Base-by-base conservation (phyloP, 345 rosid genomes). In the Draba incana region DNA sequence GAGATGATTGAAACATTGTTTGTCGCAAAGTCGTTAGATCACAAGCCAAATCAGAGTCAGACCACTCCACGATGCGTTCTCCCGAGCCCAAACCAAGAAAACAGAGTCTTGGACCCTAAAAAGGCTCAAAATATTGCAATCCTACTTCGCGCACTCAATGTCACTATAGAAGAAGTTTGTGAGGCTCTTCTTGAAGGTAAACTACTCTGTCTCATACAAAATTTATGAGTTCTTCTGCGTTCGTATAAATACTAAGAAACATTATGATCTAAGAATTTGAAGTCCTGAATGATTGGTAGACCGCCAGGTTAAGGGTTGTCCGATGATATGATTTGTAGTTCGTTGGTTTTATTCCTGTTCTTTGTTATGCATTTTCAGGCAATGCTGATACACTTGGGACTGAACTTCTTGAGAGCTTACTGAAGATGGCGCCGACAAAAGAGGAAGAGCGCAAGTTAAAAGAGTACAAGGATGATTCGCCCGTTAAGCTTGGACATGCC, bases 161-260 rank as follows among this genome's bases (percentile, higher is more conserved):
- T 95, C 71, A 92, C 99, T 30, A 69, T 88, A 4, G 99, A 92
- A 81, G 98, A 95, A 88, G 97, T 95, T 62, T 88, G 96, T 72
- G 98, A 95, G 31, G 98, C 94, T 27, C 98, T 95, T 48, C 75
- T 92, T 46, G 98, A 95, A 88, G 99, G 99, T 95, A 87, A 69
- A 49, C 20, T 11, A 68, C 57, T 20, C 30, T 62, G 8, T 39
- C 55, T 62, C 28, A 55, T 71, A 51, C 13, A 33, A n/a, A n/a
- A n/a, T n/a, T n/a, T n/a, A n/a, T n/a, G n/a, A n/a, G n/a, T n/a
- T 61, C 37, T 23, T 57, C 64, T 50, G n/a, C 12, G 2, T 48
- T 15, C 39, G 50, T 39, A 53, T 23, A 8, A 37, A 35, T 16
- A 37, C 48, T 8, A 25, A 5, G 25, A 59, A 60, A 39, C 53